Conservation (phyloP, 2,329 filamentous ascomycete genomes). For the Ceratocystiopsis brevicomis region DNA sequence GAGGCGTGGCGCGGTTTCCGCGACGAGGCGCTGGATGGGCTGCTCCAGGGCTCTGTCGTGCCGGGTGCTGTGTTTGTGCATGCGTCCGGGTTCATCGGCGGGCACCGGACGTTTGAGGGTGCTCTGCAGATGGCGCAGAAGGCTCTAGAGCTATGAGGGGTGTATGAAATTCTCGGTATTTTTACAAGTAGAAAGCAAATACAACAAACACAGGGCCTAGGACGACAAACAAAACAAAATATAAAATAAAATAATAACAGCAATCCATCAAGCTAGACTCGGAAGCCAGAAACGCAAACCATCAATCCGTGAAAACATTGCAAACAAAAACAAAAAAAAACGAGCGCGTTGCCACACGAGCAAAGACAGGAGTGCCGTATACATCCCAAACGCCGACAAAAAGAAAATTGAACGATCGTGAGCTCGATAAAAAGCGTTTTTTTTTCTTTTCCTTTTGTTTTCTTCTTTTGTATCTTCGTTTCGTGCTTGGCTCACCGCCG, state of each 20-base stretch:
- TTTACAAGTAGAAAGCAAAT: no score
- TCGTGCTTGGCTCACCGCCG: constrained; percentile 27
- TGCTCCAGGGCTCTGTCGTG: constrained; percentile 42
- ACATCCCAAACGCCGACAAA: background rate
- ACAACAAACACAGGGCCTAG: no score
- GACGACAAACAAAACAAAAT: no score
- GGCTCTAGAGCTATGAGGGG: constrained; percentile 33
- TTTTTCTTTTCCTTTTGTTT: background rate
- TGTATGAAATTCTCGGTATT: no score
- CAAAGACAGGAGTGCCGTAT: background rate
- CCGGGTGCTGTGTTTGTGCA: constrained; percentile 79
- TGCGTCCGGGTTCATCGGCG: constrained; percentile 87
- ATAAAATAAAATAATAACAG: no score
- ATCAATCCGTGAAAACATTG: background rate
- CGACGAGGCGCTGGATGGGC: constrained; percentile 63
- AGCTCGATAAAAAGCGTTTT: no score
- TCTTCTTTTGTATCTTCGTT: no score
- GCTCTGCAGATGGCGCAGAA: constrained; percentile 70
- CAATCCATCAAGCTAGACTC: no score
- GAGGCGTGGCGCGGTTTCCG: constrained; percentile 83
- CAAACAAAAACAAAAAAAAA: no score
- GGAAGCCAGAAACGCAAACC: background rate
- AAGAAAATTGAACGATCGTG: constrained; percentile 1
- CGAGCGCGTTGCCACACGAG: background rate
- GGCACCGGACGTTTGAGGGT: constrained; percentile 80